Conservation (phyloP, 129 eudicot species). For the Dittrichia graveolens region DNA sequence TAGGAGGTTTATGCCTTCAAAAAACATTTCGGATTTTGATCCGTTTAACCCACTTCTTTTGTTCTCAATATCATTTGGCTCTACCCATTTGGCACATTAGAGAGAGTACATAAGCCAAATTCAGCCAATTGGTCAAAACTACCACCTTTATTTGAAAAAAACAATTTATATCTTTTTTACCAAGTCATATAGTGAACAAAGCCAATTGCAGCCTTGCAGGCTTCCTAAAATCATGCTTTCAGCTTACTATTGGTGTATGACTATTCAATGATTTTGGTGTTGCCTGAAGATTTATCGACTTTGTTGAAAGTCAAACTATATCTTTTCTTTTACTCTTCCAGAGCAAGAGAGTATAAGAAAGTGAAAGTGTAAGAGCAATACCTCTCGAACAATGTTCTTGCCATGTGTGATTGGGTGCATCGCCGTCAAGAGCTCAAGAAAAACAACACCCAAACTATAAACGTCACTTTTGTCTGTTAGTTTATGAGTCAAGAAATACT, state of each 20-base stretch:
- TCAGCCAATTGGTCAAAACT: too few species aligned
- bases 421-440: conserved; percentile 80
- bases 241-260: background rate
- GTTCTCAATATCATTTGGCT: too few species aligned
- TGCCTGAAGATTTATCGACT: background rate
- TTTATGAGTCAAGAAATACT: conserved; percentile 86
- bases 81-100: too few species aligned
- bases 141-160: too few species aligned
- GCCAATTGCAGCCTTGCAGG: too few species aligned
- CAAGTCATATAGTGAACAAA: too few species aligned
- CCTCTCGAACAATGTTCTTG: conserved; percentile 95
- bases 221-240: background rate
- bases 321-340: background rate
- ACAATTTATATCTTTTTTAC: too few species aligned
- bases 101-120: too few species aligned
- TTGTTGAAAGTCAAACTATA: conserved; percentile 19
- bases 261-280: conserved; percentile 3
- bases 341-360: background rate
- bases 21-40: too few species aligned
- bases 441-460: conserved; percentile 89
- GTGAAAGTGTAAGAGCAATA: conserved; percentile 29
- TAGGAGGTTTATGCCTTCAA: too few species aligned
- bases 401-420: conserved; percentile 91
- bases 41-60: too few species aligned
- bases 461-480: conserved; percentile 93